Percentiles rank a stretch among this genome's conserved stretches.
phyloP scores from a whole-genome alignment of 257 asterid species.

The Nicotiana benthamiana region DNA sequence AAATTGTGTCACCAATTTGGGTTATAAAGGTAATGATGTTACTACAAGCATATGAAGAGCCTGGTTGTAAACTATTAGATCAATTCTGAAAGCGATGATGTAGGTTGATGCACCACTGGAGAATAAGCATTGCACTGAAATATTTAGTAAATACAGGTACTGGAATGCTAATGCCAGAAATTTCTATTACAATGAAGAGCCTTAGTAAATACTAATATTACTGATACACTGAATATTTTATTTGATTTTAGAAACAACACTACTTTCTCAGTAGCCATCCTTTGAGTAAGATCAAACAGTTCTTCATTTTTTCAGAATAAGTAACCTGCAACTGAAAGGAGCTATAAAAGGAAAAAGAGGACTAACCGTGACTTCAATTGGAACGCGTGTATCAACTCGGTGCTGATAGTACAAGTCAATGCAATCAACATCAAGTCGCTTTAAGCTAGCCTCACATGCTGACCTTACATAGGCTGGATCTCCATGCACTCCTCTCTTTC shows the following conservation, averaged over 20 bases:
- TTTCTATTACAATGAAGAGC: too few relatives aligned
- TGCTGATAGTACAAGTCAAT: constrained; percentile 26
- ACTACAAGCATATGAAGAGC: background rate
- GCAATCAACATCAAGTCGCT: constrained; percentile 23
- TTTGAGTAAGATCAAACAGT: too few relatives aligned
- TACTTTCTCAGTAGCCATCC: too few relatives aligned
- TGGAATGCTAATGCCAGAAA: too few relatives aligned
- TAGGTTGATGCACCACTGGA: background rate
- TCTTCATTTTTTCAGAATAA: too few relatives aligned
- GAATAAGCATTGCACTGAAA: background rate
- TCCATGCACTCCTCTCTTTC: constrained; percentile 4
- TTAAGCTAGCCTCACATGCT: constrained; percentile 24
- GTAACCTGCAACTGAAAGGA: too few relatives aligned
- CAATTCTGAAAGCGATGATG: background rate
- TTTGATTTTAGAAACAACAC: too few relatives aligned
- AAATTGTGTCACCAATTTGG: background rate
- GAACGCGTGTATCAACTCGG: constrained; percentile 14
- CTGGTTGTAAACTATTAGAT: background rate
- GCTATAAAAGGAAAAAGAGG: background rate
- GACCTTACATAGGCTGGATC: constrained; percentile 19
- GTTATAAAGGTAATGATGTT: background rate
- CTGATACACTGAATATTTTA: too few relatives aligned
- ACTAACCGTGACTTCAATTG: constrained; percentile 23
- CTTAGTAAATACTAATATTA: too few relatives aligned
- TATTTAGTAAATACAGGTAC: background rate